phyloP scores from a whole-genome alignment of 805 yeast genomes.

The Ogataea neopini region DNA sequence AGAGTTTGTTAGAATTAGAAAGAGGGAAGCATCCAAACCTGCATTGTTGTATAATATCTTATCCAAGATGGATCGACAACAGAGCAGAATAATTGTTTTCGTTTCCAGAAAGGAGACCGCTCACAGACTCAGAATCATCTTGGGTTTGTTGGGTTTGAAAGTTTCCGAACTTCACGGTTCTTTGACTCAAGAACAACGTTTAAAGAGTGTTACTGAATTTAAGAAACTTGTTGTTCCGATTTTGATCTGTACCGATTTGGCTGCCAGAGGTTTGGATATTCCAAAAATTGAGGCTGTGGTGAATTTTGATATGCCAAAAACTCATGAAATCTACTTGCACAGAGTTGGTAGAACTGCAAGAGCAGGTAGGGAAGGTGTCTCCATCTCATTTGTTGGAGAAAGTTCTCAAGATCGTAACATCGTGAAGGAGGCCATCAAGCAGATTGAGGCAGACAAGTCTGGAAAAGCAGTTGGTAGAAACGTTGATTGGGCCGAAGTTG shows the following conservation, averaged over 20 bases:
- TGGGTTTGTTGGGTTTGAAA: slow-evolving; percentile 74
- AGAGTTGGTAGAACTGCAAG: slow-evolving; percentile 99
- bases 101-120: slow-evolving; percentile 92
- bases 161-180: slow-evolving; percentile 85
- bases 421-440: slow-evolving; percentile 86
- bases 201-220: slow-evolving; percentile 78
- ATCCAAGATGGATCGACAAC: slow-evolving; percentile 61
- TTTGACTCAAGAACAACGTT: slow-evolving; percentile 89
- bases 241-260: slow-evolving; percentile 93
- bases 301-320: slow-evolving; percentile 94
- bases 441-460: slow-evolving; percentile 48
- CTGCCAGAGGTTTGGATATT: slow-evolving; percentile 98
- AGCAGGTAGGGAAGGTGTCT: slow-evolving; percentile 95
- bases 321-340: slow-evolving; percentile 88
- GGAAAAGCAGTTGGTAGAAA: slow-evolving; percentile 82
- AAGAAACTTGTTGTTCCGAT: slow-evolving; percentile 82
- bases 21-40: slow-evolving; percentile 81
- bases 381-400: slow-evolving; percentile 94
- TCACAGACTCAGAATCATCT: slow-evolving; percentile 74
- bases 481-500: slow-evolving; percentile 88
- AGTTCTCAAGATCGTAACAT: slow-evolving; percentile 80
- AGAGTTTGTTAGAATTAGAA: slow-evolving; percentile 93
- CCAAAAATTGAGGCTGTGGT: slow-evolving; percentile 95
- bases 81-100: slow-evolving; percentile 81
- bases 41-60: slow-evolving; percentile 76